Base-by-base conservation (phyloP, 1,284 basidiomycete genomes). In the Amylostereum areolatum region DNA sequence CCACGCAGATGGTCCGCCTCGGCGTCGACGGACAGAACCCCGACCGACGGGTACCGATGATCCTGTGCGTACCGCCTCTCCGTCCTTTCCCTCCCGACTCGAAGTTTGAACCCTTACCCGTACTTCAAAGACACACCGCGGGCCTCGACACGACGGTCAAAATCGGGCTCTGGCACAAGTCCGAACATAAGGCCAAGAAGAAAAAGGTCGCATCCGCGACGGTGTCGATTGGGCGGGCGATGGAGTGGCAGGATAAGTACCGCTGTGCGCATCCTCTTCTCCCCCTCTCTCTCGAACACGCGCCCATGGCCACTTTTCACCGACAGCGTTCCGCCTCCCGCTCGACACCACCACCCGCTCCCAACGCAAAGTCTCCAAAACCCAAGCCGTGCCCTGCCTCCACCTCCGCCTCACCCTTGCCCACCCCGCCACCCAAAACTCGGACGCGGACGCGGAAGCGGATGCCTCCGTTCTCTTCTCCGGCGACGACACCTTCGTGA, bases 1-100 rank as follows among this genome's bases (percentile, higher is more conserved):
- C 73, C 24, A 52, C 52, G 2, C 72, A 78, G 52, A 83, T 86
- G 56, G 68, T 77, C 11, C 62, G 69, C 11, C 74, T 87, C 2
- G 85, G 83, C 0, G 69, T 67, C 27, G 83, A 87, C 47, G 83
- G 85, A 0, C 83, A 85, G 58, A 84, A 82, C 52, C 75, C 81
- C 0, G 85, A 86, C 58, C 64, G 78, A 45, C 83, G 78, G 55
- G 66, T 73, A 1, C 63, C 63, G 0, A 73, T 81, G 50, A 54
- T 64, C 25, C 66, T 85, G 85, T 84, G 58, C 50, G 78, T 69
- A 10, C 3, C 18, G 18, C 18, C 18, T 18, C 18, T 18, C 18
- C 18, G 18, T 30, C 29, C 25, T 8, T 25, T n/a, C 11, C 12
- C 8, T 12, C 5, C 32, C 9, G 8, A 24, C 25, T 32, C 35